phyloP scores from a whole-genome alignment of 495 filamentous ascomycete genomes.

The Umbilicaria muhlenbergii region DNA sequence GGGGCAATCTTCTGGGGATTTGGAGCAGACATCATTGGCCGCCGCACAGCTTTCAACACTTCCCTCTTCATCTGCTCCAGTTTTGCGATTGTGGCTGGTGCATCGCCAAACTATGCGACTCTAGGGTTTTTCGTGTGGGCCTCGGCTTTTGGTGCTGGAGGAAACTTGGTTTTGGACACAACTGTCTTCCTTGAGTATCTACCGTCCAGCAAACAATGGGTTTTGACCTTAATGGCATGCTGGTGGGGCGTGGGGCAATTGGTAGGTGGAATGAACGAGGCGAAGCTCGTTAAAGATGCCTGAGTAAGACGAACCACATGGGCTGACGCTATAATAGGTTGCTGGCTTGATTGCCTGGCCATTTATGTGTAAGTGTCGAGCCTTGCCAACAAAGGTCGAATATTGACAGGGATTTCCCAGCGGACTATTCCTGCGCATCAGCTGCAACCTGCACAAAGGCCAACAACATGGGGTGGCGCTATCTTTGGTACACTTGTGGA shows the following conservation, averaged over 20 bases:
- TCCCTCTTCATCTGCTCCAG: conserved; percentile 31
- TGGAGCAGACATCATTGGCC: conserved; percentile 36
- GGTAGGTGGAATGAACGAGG: too few species aligned
- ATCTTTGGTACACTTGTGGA: conserved; percentile 41
- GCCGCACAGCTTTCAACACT: conserved; percentile 36
- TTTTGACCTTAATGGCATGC: conserved; percentile 22
- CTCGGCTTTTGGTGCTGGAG: conserved; percentile 27
- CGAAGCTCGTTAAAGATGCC: too few species aligned
- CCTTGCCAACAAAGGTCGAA: too few species aligned
- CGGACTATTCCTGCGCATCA: conserved; percentile 11
- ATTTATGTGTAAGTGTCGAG: conserved; percentile 22
- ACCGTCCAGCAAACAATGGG: conserved; percentile 18
- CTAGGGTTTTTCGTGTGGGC: conserved; percentile 31
- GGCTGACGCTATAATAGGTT: not conserved
- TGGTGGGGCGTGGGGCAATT: conserved; percentile 18
- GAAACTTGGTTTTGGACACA: conserved; percentile 23
- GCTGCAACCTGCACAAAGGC: conserved; percentile 9
- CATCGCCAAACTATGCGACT: conserved; percentile 30
- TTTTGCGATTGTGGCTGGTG: conserved; percentile 34
- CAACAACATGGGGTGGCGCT: conserved; percentile 39
- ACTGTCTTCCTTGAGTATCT: conserved; percentile 22
- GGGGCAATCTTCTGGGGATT: conserved; percentile 40
- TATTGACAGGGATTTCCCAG: too few species aligned
- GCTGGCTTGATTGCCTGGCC: conserved; percentile 28
- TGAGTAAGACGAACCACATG: too few species aligned